Percentiles rank a stretch among this genome's conserved stretches.
Evolutionary conservation across 192 early-diverging fungal species (phyloP).

Genomic region (Coemansia reversa): DNA sequence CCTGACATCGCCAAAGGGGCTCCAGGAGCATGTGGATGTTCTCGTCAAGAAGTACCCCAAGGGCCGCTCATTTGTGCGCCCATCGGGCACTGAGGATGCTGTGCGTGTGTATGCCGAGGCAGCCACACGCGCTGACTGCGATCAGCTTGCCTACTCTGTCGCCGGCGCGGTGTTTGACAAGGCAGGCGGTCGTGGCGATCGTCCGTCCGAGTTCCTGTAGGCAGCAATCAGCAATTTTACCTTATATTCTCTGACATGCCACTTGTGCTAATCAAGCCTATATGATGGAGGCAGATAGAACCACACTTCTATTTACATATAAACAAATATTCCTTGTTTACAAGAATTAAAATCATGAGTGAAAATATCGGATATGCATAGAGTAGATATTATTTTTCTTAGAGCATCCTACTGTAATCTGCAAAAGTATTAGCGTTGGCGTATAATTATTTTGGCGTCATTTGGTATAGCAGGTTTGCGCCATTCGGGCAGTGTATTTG

Average conservation of each 20-base stretch:
- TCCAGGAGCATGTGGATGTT: conserved; percentile 83
- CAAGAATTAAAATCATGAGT: not conserved
- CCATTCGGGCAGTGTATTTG: too few relatives aligned
- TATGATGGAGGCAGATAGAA: not conserved
- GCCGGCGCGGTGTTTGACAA: conserved; percentile 91
- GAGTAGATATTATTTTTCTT: not conserved
- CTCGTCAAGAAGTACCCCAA: conserved; percentile 79
- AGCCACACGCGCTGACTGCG: conserved; percentile 84
- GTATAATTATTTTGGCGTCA: too few relatives aligned
- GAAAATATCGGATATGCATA: not conserved
- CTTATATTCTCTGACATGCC: not conserved
- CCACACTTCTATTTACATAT: not conserved
- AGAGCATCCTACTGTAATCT: not conserved
- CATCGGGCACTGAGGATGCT: conserved; percentile 98
- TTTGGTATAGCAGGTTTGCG: too few relatives aligned
- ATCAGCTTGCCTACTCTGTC: conserved; percentile 82
- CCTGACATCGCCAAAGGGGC: conserved; percentile 78
- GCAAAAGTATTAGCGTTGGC: too few relatives aligned
- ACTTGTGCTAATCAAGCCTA: not conserved
- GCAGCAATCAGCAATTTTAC: not conserved
- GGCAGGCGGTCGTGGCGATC: conserved; percentile 86
- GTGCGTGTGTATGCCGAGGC: conserved; percentile 99
- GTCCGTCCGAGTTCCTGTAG: conserved; percentile 61
- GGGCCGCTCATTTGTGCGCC: conserved; percentile 95
- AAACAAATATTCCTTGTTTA: not conserved